Evolutionary conservation across 2,329 filamentous ascomycete genomes (phyloP).

Genomic region (Xylaria hypoxylon): DNA sequence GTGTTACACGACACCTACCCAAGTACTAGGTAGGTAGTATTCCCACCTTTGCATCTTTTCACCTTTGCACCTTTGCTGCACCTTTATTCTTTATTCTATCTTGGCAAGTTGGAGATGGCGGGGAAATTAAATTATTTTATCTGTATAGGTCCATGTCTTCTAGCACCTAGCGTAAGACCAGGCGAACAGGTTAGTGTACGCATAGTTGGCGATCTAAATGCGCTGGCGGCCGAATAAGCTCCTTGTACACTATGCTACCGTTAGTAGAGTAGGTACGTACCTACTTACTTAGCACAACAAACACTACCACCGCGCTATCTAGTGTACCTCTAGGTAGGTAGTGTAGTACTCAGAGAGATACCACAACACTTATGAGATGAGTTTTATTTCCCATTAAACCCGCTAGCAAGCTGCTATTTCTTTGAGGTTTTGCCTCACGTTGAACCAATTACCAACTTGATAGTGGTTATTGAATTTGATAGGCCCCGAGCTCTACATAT

Average conservation of each 20-base stretch:
- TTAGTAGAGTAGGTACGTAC: too few species aligned
- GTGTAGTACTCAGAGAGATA: too few species aligned
- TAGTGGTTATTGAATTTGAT: background rate
- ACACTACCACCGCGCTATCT: too few species aligned
- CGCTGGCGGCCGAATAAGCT: constrained; percentile 1
- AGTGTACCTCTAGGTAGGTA: too few species aligned
- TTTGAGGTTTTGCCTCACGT: background rate
- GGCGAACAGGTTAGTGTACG: background rate
- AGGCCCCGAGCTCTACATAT: constrained; percentile 1
- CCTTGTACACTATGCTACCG: background rate
- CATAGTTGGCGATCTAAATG: background rate
- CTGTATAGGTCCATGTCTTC: constrained; percentile 8
- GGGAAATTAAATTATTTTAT: constrained; percentile 6
- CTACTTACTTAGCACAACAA: too few species aligned
- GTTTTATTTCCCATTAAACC: too few species aligned
- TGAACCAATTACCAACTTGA: background rate
- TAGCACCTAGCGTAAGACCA: too few species aligned
- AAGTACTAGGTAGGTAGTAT: too few species aligned
- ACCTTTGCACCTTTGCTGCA: too few species aligned
- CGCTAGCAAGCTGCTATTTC: background rate
- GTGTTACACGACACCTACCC: background rate
- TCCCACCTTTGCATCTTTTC: too few species aligned
- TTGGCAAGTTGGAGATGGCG: background rate
- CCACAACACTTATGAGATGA: too few species aligned
- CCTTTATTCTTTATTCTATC: too few species aligned